These are phyloP conservation scores for Mycena olivaceomarginata DNA, from an alignment of 768 basidiomycete genomes.

Conservation along the genomic window DNA sequence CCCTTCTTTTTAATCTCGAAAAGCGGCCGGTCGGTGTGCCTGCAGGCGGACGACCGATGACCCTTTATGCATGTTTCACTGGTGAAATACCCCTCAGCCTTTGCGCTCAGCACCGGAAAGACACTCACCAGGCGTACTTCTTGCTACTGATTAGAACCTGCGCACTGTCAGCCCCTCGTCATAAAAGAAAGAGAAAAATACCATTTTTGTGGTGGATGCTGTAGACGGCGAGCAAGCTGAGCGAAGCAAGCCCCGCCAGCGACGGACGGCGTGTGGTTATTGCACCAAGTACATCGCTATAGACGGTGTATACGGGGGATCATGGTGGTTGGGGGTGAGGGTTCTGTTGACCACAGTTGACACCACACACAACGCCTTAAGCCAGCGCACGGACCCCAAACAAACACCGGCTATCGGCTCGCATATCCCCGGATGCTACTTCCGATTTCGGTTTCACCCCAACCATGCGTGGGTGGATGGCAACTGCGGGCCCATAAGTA, in stretches of 20 bases:
- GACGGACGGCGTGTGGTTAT: conserved; percentile 73
- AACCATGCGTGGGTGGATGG: background rate
- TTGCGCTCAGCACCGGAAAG: conserved; percentile 18
- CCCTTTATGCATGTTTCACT: conserved; percentile 97
- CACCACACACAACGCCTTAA: conserved; percentile 63
- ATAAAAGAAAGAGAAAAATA: conserved; percentile 61
- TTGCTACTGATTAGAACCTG: conserved; percentile 84
- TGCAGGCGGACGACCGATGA: conserved; percentile 92
- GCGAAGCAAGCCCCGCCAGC: conserved; percentile 70
- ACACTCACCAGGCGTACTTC: conserved; percentile 88
- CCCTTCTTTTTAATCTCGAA: conserved; percentile 97
- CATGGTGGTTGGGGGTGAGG: conserved; percentile 60
- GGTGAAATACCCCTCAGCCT: conserved; percentile 13
- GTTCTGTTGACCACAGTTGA: conserved; percentile 73
- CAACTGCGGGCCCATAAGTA: background rate
- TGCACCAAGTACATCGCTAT: conserved; percentile 57
- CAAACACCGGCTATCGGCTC: background rate
- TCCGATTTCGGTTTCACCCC: no score
- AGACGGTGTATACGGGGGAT: conserved; percentile 64
- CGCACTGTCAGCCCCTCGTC: conserved; percentile 15
- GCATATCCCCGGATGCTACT: background rate
- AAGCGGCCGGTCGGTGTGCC: conserved; percentile 90
- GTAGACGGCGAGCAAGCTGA: conserved; percentile 54
- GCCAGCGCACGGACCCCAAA: conserved; percentile 61
- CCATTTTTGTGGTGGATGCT: conserved; percentile 51